A percentile compares a stretch with the other conserved stretches of the same genome.
Conservation (phyloP, 2,329 filamentous ascomycete species). For the Fusarium piperis region DNA sequence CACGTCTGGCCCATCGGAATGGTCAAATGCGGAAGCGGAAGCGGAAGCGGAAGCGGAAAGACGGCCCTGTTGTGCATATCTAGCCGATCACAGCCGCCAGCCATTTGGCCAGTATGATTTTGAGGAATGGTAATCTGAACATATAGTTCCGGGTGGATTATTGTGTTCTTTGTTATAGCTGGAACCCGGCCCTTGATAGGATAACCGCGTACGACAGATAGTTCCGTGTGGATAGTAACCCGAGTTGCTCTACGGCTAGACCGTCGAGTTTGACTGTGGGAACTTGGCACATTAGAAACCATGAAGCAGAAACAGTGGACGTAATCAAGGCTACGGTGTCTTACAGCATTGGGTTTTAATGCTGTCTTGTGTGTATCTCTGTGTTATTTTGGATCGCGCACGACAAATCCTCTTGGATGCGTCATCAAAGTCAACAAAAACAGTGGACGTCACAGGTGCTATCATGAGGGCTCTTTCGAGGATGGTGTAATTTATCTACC, state of each 20-base stretch:
- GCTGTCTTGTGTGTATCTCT: too few species aligned
- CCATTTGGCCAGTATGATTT: neutral
- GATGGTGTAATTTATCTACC: neutral
- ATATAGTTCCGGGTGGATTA: too few species aligned
- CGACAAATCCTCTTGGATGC: too few species aligned
- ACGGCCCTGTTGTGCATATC: rapidly evolving
- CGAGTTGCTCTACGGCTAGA: neutral
- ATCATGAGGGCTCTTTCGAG: neutral
- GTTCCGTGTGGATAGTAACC: neutral
- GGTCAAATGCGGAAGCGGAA: neutral
- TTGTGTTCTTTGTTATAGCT: too few species aligned
- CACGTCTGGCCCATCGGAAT: neutral
- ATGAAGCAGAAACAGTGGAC: neutral
- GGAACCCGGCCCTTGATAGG: too few species aligned
- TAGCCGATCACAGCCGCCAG: too few species aligned
- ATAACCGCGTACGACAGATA: too few species aligned
- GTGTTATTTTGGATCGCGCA: too few species aligned
- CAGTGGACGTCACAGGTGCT: neutral
- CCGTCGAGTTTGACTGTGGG: neutral
- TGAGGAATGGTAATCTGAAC: neutral
- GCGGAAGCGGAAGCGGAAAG: neutral
- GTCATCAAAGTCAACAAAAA: too few species aligned
- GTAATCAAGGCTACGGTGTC: too few species aligned
- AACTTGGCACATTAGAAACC: neutral
- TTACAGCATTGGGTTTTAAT: too few species aligned